phyloP scores from a whole-genome alignment of 805 yeast genomes.

The Kazachstania viticola region DNA sequence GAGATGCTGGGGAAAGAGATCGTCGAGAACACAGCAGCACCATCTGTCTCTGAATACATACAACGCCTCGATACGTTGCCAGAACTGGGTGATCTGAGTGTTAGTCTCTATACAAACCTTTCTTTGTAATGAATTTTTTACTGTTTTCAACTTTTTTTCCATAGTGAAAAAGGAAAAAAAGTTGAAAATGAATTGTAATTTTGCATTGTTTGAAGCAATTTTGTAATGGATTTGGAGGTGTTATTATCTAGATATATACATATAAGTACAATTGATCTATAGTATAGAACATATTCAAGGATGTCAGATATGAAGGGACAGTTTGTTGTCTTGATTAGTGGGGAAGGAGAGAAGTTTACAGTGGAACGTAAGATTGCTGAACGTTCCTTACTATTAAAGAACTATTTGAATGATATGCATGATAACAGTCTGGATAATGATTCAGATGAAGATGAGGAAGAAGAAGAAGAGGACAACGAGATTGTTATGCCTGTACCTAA shows the following conservation, averaged over 20 bases:
- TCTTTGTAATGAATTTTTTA: constrained; percentile 9
- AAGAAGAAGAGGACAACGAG: constrained; percentile 52
- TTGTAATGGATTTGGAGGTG: no score
- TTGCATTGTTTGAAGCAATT: no score
- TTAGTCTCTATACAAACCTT: constrained; percentile 79
- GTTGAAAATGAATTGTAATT: background rate
- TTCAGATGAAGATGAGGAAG: constrained; percentile 31
- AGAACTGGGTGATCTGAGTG: constrained; percentile 78
- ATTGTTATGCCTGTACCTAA: constrained; percentile 83
- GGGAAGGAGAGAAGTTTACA: constrained; percentile 69
- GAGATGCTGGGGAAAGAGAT: constrained; percentile 15
- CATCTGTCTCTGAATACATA: no score
- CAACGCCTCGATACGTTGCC: constrained; percentile 16
- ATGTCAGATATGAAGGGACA: constrained; percentile 7
- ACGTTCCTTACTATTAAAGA: constrained; percentile 73
- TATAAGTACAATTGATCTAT: background rate
- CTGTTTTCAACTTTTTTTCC: no score
- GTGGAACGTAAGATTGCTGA: constrained; percentile 78
- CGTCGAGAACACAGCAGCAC: no score
- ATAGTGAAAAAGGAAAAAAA: background rate
- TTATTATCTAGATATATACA: background rate
- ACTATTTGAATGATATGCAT: constrained; percentile 69
- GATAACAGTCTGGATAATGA: constrained; percentile 37
- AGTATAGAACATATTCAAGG: background rate
- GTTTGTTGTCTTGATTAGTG: constrained; percentile 48